Evolutionary conservation across 345 rosid species (phyloP).

Genomic region (Syzygium oleosum): DNA sequence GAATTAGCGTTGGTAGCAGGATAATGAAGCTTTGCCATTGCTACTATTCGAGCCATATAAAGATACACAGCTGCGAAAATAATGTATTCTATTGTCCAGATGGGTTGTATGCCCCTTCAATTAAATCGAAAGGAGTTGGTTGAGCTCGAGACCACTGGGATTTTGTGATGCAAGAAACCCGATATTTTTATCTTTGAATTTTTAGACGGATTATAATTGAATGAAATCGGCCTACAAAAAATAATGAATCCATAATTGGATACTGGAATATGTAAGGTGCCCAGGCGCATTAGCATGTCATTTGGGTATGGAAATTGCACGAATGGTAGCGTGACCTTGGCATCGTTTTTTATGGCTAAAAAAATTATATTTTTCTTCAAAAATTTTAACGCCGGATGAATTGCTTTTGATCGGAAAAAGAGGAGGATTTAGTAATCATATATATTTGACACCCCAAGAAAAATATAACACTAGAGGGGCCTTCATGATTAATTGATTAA

Average conservation of each 20-base stretch:
- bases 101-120: neutral
- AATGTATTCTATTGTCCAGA: accelerated
- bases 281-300: no score
- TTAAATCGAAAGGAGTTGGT: neutral
- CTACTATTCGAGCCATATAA: neutral
- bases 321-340: no score
- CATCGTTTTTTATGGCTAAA: no score
- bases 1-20: neutral
- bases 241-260: neutral
- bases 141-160: accelerated
- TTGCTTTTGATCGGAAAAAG: neutral
- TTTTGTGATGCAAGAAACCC: accelerated
- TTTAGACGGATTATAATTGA: neutral
- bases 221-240: neutral
- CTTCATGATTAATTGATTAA: neutral
- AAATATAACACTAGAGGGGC: neutral
- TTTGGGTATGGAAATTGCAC: no score
- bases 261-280: no score
- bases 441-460: no score
- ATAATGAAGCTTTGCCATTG: accelerated
- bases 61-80: accelerated
- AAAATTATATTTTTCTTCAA: no score
- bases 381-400: neutral
- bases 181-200: no score
- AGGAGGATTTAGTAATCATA: neutral